Percentiles rank a stretch among this genome's conserved stretches.
These are phyloP conservation scores for Geosiphon pyriformis DNA, from an alignment of 192 early-diverging fungal genomes.

Conservation along the genomic window DNA sequence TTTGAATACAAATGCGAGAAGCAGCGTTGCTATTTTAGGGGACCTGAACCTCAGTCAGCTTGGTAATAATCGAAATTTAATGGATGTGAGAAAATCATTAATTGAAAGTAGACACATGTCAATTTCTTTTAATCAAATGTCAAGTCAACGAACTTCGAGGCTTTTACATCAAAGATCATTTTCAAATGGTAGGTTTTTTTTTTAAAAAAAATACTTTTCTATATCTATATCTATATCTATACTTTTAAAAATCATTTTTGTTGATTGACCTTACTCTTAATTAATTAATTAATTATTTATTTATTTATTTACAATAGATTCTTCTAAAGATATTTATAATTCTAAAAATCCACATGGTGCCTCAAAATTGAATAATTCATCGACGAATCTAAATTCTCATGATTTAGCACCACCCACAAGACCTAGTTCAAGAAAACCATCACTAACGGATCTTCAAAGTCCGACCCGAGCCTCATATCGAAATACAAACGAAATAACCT, in stretches of 20 bases:
- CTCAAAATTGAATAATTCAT: neutral
- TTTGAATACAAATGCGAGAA: neutral
- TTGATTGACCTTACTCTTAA: neutral
- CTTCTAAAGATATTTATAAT: neutral
- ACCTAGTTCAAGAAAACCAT: neutral
- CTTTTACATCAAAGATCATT: neutral
- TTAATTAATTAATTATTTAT: neutral
- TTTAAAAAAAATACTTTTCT: neutral
- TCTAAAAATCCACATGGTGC: neutral
- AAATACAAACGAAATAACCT: no score
- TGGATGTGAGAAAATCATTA: neutral
- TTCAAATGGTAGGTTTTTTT: neutral
- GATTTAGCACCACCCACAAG: neutral
- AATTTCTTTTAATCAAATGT: neutral
- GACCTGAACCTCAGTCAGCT: neutral
- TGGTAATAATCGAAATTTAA: neutral
- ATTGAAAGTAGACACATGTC: neutral
- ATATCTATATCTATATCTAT: neutral
- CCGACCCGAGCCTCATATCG: neutral
- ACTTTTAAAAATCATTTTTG: neutral
- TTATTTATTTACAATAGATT: neutral
- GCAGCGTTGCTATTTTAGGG: neutral
- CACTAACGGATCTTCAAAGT: neutral
- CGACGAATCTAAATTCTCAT: no score
- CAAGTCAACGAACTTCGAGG: neutral